Evolutionary conservation across 2,329 filamentous ascomycete genomes (phyloP).

Genomic region (Microcyclosporella mali): DNA sequence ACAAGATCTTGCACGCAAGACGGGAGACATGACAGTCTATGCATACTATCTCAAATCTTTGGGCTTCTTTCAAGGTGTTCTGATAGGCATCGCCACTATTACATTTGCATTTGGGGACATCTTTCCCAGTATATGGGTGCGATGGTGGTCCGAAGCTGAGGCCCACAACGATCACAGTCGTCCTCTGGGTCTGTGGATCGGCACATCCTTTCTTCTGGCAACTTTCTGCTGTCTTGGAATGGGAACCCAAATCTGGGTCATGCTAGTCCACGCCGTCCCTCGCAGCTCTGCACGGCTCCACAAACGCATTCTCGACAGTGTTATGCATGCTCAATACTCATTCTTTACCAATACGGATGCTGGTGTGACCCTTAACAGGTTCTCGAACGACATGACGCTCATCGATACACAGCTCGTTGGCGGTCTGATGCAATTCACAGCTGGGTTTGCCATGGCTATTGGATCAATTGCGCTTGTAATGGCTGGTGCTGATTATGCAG

Average conservation of each 20-base stretch:
- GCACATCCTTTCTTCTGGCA: slow-evolving; percentile 11
- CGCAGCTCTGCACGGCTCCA: slow-evolving; percentile 17
- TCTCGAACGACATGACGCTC: slow-evolving; percentile 45
- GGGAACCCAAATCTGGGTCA: slow-evolving; percentile 14
- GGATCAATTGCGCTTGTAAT: slow-evolving; percentile 35
- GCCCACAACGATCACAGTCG: neutral
- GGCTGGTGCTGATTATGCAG: slow-evolving; percentile 36
- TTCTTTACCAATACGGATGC: slow-evolving; percentile 42
- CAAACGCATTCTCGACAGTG: slow-evolving; percentile 14
- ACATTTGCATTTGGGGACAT: slow-evolving; percentile 36
- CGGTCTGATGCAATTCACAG: slow-evolving; percentile 25
- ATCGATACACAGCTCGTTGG: slow-evolving; percentile 38
- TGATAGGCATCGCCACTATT: slow-evolving; percentile 22
- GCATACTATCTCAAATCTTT: slow-evolving; percentile 24
- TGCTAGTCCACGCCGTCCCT: slow-evolving; percentile 15
- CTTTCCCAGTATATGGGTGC: slow-evolving; percentile 42
- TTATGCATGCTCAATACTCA: slow-evolving; percentile 29
- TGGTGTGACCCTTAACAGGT: slow-evolving; percentile 43
- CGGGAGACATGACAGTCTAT: slow-evolving; percentile 39
- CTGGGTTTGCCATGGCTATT: slow-evolving; percentile 20
- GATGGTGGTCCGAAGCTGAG: slow-evolving; percentile 42
- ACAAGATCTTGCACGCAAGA: slow-evolving; percentile 18
- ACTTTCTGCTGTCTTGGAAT: slow-evolving; percentile 10
- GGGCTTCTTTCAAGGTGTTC: slow-evolving; percentile 24
- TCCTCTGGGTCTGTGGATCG: slow-evolving; percentile 14